phyloP scores from a whole-genome alignment of 257 asterid genomes.

The Paulownia fortunei region DNA sequence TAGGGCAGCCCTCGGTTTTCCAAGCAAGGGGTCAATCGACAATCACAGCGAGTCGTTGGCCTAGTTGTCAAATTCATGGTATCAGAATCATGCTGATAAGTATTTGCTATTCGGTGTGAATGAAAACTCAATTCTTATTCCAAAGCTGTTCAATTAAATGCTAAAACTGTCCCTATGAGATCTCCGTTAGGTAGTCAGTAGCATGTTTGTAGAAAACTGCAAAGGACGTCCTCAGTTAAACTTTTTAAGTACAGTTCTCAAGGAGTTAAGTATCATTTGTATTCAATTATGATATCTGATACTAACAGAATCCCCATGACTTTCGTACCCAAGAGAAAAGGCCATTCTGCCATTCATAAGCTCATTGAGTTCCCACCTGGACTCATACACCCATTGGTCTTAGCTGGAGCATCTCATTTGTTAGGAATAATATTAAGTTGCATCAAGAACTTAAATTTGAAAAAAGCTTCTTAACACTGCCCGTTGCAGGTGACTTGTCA shows the following conservation, averaged over 20 bases:
- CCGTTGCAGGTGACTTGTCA: background rate
- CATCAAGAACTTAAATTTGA: background rate
- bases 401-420: background rate
- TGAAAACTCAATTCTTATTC: background rate
- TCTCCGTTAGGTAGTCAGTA: background rate
- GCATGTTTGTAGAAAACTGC: conserved; percentile 14
- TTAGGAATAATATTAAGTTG: background rate
- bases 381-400: background rate
- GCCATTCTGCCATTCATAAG: background rate
- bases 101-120: background rate
- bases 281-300: background rate
- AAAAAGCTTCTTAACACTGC: background rate
- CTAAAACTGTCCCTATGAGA: background rate
- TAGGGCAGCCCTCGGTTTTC: background rate
- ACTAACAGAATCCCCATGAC: background rate
- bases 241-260: background rate
- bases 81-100: background rate
- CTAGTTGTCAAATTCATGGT: background rate
- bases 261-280: background rate
- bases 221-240: background rate
- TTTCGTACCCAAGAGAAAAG: background rate
- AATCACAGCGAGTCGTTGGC: background rate
- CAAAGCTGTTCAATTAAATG: background rate
- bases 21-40: background rate
- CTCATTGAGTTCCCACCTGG: background rate